phyloP scores from a whole-genome alignment of 2,329 filamentous ascomycete genomes.

The Calonectria honghensis region DNA sequence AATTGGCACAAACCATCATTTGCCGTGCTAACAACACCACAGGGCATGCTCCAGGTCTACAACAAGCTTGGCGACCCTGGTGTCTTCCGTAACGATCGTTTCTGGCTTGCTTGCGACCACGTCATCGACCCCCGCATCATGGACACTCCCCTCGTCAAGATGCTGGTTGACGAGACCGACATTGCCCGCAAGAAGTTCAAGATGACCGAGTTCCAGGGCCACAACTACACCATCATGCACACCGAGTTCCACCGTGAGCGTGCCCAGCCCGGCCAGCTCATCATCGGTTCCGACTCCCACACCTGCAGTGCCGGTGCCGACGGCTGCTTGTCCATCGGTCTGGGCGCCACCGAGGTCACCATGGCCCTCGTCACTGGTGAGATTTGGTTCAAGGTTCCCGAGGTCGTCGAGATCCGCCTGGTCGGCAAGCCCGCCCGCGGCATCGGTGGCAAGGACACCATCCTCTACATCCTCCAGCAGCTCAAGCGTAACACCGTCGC shows the following conservation, averaged over 20 bases:
- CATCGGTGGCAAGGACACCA: slow-evolving; percentile 67
- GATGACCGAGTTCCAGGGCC: slow-evolving; percentile 60
- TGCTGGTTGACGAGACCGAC: slow-evolving; percentile 61
- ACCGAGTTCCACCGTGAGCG: slow-evolving; percentile 67
- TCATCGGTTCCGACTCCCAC: slow-evolving; percentile 67
- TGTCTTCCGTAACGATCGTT: slow-evolving; percentile 69
- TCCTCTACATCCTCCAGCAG: slow-evolving; percentile 65
- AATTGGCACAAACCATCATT: too few species aligned
- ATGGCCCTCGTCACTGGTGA: slow-evolving; percentile 24
- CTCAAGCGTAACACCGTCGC: slow-evolving; percentile 68
- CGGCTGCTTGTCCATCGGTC: slow-evolving; percentile 64
- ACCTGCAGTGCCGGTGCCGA: slow-evolving; percentile 66
- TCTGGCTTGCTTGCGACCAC: slow-evolving; percentile 71
- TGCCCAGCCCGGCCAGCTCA: slow-evolving; percentile 65
- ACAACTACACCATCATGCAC: slow-evolving; percentile 65
- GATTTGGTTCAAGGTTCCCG: slow-evolving; percentile 28
- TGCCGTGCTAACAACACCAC: not conserved
- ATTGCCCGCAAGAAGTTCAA: slow-evolving; percentile 63
- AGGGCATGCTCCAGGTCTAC: slow-evolving; percentile 64
- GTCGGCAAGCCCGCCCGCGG: slow-evolving; percentile 49
- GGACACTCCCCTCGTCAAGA: slow-evolving; percentile 59
- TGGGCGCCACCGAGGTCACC: slow-evolving; percentile 63
- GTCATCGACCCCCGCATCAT: slow-evolving; percentile 66
- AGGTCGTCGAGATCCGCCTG: slow-evolving; percentile 28
- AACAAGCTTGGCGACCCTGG: slow-evolving; percentile 62